Conservation (phyloP, 176 grass and related monocot genomes). For the Pontederia crassipes region DNA sequence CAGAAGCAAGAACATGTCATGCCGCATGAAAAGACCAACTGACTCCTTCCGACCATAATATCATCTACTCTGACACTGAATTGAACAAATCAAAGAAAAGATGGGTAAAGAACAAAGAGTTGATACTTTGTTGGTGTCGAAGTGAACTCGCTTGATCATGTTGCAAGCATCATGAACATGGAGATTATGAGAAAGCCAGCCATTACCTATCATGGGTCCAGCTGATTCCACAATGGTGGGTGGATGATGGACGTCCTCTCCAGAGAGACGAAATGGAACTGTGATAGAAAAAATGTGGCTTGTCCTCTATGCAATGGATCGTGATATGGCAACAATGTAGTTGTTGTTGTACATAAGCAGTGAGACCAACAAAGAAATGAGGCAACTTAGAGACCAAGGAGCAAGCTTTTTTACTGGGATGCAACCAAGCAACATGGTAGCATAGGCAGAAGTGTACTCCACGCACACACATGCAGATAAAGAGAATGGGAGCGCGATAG, state of each 20-base stretch:
- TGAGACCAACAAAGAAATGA: no score
- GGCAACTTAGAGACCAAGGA: no score
- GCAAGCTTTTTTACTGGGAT: background rate
- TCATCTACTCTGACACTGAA: background rate
- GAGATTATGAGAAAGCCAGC: slow-evolving; percentile 59
- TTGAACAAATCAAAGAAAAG: background rate
- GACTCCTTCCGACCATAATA: no score
- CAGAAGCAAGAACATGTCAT: no score
- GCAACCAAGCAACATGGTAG: background rate
- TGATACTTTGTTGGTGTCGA: slow-evolving; percentile 31
- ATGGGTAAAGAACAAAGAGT: background rate
- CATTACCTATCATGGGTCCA: slow-evolving; percentile 66
- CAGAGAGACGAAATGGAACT: background rate
- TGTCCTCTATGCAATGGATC: no score
- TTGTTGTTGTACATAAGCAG: background rate
- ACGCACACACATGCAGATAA: no score
- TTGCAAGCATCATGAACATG: slow-evolving; percentile 94
- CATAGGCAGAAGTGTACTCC: background rate
- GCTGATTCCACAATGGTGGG: background rate
- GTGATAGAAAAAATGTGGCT: background rate
- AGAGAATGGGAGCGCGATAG: background rate
- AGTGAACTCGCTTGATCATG: slow-evolving; percentile 75
- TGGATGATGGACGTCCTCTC: no score
- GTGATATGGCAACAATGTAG: background rate
- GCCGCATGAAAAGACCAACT: no score